phyloP scores from a whole-genome alignment of 75 land plant species.

The Sequoiadendron giganteum region DNA sequence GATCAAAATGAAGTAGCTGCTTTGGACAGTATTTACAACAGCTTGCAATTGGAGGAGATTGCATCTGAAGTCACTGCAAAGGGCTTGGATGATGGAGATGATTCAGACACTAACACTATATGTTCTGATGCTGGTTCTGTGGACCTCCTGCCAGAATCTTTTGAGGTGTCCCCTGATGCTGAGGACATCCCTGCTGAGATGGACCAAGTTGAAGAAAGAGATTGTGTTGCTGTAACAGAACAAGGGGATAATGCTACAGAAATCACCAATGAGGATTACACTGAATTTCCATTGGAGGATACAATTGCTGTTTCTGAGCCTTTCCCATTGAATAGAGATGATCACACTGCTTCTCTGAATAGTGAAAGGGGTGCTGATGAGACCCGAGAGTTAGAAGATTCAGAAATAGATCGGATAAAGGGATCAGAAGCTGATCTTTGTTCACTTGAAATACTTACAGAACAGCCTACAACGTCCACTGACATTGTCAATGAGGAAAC shows the following conservation, averaged over 20 bases:
- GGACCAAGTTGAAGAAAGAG: background rate
- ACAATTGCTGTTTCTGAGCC: background rate
- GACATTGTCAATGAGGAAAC: background rate
- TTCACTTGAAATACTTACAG: background rate
- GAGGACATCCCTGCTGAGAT: constrained; percentile 3
- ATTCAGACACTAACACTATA: background rate
- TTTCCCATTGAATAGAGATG: background rate
- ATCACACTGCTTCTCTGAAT: background rate
- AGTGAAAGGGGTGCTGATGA: constrained; percentile 4
- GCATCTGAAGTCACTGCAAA: background rate
- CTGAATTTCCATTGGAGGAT: background rate
- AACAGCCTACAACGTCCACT: background rate
- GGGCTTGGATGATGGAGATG: background rate
- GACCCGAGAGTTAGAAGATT: background rate
- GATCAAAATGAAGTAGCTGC: background rate
- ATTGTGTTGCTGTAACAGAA: background rate
- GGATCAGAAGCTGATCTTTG: background rate
- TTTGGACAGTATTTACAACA: background rate
- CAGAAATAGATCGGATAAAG: background rate
- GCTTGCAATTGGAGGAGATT: background rate
- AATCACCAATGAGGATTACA: background rate
- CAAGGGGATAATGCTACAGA: background rate
- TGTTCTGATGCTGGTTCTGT: background rate
- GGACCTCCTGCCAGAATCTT: background rate
- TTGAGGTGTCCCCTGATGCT: constrained; percentile 5